Evolutionary conservation across 208 protist species (phyloP).

Genomic region (Trypanosoma caninum): DNA sequence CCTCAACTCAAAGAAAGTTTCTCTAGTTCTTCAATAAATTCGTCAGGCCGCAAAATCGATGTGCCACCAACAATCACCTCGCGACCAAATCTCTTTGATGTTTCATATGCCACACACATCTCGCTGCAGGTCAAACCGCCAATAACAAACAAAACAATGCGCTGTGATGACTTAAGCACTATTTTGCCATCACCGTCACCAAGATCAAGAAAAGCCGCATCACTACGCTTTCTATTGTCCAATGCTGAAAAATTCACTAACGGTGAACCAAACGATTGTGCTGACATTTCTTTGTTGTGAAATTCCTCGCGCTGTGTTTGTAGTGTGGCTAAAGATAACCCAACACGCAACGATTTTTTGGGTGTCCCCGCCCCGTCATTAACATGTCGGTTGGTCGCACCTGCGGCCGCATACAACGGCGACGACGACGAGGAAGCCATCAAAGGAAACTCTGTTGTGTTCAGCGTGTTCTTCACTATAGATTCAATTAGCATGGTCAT

Average conservation of each 20-base stretch:
- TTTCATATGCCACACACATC: constrained; percentile 60
- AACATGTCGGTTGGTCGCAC: too few relatives aligned
- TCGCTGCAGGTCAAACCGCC: constrained; percentile 73
- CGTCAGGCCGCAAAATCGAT: constrained; percentile 47
- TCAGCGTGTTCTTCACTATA: constrained; percentile 40
- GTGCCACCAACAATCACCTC: constrained; percentile 74
- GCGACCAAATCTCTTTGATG: constrained; percentile 36
- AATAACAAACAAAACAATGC: constrained; percentile 72
- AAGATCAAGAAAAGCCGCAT: background rate
- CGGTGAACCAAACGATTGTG: too few relatives aligned
- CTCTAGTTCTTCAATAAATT: constrained; percentile 37
- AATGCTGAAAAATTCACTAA: too few relatives aligned
- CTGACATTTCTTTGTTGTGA: too few relatives aligned
- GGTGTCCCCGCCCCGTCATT: background rate
- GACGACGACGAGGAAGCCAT: constrained; percentile 27
- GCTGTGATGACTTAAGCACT: constrained; percentile 35
- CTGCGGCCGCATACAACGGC: constrained; percentile 1
- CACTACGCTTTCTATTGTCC: too few relatives aligned
- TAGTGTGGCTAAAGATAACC: constrained; percentile 4
- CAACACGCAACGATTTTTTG: constrained; percentile 13
- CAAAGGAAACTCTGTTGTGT: constrained; percentile 55
- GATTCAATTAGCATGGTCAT: constrained; percentile 60
- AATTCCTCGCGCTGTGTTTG: background rate
- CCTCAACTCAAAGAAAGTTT: constrained; percentile 35
- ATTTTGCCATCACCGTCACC: constrained; percentile 27